Base-by-base conservation (phyloP, 441 rosid genomes). In the Mallotus japonicus region DNA sequence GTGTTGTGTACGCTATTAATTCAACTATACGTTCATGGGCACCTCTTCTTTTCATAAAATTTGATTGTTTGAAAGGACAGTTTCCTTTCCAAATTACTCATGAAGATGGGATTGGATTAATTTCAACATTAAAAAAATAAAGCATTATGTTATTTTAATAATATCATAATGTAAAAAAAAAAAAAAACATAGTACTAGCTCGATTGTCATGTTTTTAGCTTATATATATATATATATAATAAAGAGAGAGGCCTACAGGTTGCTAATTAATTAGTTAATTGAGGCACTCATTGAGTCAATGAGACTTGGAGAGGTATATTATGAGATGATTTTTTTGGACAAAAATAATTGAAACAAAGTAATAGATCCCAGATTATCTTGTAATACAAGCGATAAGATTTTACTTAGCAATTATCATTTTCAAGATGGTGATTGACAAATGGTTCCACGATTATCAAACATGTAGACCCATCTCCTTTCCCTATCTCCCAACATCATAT, bases 391-490 rank as follows among this genome's bases (percentile, higher is more conserved):
- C 67, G 82, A 81, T 73, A 78, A 77, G 79, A 72, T 80, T 64
- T 28, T 74, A 69, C 0, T 5, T 54, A 54, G 12, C 12, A 9
- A 53, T 53, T 4, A 32, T 75, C 70, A 69, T 12, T 0, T 32
- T 40, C 28, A 62, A 71, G 70, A 74, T 72, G 11, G 61, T 64
- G 75, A 86, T 85, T 79, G 88, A 81, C 77, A 74, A 83, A 83
- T 71, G 80, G 82, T 70, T 79, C 74, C 81, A 62, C 70, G 62
- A 62, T 62, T 61, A 50, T 50, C 70, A 75, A 71, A 83, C 88
- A 88, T 75, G 80, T 75, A 73, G 87, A 73, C 89, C 91, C 86
- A 72, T 46, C 62, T 37, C 49, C 22, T 47, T 53, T 46, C 57
- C 70, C 72, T 32, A 50, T 60, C 40, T 13, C 57, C 75, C 72